Conservation (phyloP, 495 filamentous ascomycete species). For the Amphirosellinia nigrospora region DNA sequence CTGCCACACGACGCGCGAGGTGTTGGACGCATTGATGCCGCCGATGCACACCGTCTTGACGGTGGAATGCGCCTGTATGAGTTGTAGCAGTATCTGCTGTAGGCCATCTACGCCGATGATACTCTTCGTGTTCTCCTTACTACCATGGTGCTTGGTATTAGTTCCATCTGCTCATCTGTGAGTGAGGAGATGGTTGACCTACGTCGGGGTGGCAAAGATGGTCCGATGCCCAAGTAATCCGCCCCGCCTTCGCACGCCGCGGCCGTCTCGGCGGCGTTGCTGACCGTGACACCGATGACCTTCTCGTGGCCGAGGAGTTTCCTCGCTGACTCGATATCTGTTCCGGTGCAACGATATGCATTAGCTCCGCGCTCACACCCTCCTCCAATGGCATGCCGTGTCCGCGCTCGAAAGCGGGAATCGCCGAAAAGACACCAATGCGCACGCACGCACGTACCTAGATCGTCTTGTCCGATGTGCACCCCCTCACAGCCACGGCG, state of each 20-base stretch:
- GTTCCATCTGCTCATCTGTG: background rate
- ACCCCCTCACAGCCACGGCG: slow-evolving; percentile 86
- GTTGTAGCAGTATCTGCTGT: slow-evolving; percentile 66
- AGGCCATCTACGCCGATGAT: slow-evolving; percentile 85
- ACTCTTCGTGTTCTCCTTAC: slow-evolving; percentile 76
- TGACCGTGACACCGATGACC: slow-evolving; percentile 73
- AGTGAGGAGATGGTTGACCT: slow-evolving; percentile 27
- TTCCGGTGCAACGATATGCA: background rate
- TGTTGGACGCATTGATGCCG: slow-evolving; percentile 81
- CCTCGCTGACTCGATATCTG: slow-evolving; percentile 70
- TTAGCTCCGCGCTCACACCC: slow-evolving; percentile 25
- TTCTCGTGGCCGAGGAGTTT: slow-evolving; percentile 72
- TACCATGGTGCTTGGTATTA: slow-evolving; percentile 32
- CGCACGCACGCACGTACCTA: slow-evolving; percentile 62
- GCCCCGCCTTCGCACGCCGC: slow-evolving; percentile 73
- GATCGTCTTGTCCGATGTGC: slow-evolving; percentile 94
- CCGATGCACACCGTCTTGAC: slow-evolving; percentile 79
- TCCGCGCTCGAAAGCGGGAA: background rate
- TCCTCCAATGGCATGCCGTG: background rate
- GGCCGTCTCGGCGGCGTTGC: slow-evolving; percentile 68
- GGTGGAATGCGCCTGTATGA: slow-evolving; percentile 49
- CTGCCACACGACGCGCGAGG: slow-evolving; percentile 74
- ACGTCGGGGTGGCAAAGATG: slow-evolving; percentile 85
- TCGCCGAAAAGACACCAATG: background rate
- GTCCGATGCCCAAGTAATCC: slow-evolving; percentile 88